phyloP scores from a whole-genome alignment of 1,284 basidiomycete genomes.

The Rugosomyces carneus region DNA sequence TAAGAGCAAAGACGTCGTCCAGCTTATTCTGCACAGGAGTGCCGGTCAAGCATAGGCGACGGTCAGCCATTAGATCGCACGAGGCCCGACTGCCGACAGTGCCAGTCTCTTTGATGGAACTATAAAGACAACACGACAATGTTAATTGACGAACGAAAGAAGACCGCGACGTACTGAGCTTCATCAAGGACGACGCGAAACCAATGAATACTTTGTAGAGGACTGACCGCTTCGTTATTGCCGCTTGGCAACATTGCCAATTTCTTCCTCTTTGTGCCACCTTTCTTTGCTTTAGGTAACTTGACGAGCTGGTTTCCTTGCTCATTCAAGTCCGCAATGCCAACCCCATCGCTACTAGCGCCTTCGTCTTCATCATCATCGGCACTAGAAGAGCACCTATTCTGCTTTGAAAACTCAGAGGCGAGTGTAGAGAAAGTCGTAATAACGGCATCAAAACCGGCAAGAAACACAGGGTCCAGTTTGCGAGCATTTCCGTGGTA shows the following conservation, averaged over 20 bases:
- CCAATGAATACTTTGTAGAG: slow-evolving; percentile 96
- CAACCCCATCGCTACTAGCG: slow-evolving; percentile 60
- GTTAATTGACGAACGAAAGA: not conserved
- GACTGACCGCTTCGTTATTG: slow-evolving; percentile 63
- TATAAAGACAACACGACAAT: slow-evolving; percentile 27
- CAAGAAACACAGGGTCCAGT: slow-evolving; percentile 78
- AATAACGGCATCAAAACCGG: slow-evolving; percentile 95
- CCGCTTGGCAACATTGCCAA: slow-evolving; percentile 36
- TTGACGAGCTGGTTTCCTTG: slow-evolving; percentile 57
- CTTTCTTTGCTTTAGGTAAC: slow-evolving; percentile 53
- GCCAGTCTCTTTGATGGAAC: slow-evolving; percentile 92
- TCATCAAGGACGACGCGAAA: slow-evolving; percentile 97
- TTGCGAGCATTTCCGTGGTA: slow-evolving; percentile 94
- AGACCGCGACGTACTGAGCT: slow-evolving; percentile 75
- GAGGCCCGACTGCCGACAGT: slow-evolving; percentile 94
- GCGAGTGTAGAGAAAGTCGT: slow-evolving; percentile 97
- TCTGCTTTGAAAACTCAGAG: slow-evolving; percentile 91
- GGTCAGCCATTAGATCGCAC: slow-evolving; percentile 91
- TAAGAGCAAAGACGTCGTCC: slow-evolving; percentile 94
- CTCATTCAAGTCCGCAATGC: slow-evolving; percentile 62
- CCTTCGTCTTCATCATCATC: slow-evolving; percentile 68
- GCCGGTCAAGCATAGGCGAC: slow-evolving; percentile 90
- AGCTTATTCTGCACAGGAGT: slow-evolving; percentile 99
- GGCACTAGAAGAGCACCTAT: slow-evolving; percentile 44
- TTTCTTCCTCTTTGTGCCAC: slow-evolving; percentile 64